phyloP scores from a whole-genome alignment of 2,329 filamentous ascomycete species.

The Trichothecium roseum region DNA sequence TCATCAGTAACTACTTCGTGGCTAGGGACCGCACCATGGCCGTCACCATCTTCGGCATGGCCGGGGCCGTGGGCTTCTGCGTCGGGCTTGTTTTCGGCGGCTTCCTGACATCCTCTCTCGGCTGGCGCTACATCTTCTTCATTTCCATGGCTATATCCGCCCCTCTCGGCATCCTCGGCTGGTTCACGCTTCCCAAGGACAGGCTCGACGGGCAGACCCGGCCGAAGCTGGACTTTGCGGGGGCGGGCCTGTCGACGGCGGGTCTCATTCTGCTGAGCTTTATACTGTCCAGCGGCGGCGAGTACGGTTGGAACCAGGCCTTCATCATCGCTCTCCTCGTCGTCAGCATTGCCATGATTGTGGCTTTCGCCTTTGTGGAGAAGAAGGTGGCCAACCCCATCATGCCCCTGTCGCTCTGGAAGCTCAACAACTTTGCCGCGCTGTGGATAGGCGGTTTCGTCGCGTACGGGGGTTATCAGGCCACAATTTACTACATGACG shows the following conservation, averaged over 20 bases:
- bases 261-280: conserved; percentile 32
- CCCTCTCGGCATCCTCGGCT: too few species aligned
- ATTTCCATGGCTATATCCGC: too few species aligned
- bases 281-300: conserved; percentile 30
- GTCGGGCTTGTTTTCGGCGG: too few species aligned
- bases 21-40: too few species aligned
- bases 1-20: too few species aligned
- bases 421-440: conserved; percentile 31
- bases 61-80: too few species aligned
- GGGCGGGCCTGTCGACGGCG: conserved; percentile 27
- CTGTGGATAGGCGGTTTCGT: conserved; percentile 32
- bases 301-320: conserved; percentile 32
- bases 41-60: too few species aligned
- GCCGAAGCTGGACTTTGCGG: conserved; percentile 28
- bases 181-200: conserved; percentile 26
- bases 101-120: too few species aligned
- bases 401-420: conserved; percentile 34
- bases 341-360: conserved; percentile 23
- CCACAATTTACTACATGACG: too few species aligned
- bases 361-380: conserved; percentile 25
- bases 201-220: conserved; percentile 17
- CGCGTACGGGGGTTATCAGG: too few species aligned
- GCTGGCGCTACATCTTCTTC: too few species aligned
- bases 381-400: conserved; percentile 32
- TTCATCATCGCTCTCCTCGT: conserved; percentile 32